These are phyloP conservation scores for Nicotiana obtusifolia DNA, from an alignment of 257 asterid species.

Conservation along the genomic window DNA sequence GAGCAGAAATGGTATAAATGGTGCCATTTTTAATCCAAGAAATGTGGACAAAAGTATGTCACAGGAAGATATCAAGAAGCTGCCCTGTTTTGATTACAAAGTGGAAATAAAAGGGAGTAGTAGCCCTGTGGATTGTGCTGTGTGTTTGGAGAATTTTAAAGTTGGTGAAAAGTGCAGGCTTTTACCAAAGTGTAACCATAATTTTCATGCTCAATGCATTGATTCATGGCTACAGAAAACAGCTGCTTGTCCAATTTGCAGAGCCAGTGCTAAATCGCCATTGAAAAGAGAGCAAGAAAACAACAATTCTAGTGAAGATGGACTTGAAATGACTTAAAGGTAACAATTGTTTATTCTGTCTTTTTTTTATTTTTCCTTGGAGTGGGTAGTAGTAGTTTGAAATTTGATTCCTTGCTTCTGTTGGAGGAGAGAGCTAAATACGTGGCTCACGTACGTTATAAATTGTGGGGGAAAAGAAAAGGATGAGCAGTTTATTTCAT, in stretches of 20 bases:
- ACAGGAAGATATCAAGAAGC: conserved; percentile 39
- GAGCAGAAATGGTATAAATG: background rate
- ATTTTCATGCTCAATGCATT: conserved; percentile 56
- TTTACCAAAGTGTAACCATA: conserved; percentile 46
- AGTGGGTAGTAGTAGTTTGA: background rate
- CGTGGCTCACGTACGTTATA: background rate
- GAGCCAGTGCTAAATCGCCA: conserved; percentile 28
- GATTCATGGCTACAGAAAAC: conserved; percentile 58
- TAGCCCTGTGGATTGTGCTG: conserved; percentile 38
- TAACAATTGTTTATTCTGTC: background rate
- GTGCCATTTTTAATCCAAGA: background rate
- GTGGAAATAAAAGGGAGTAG: conserved; percentile 21
- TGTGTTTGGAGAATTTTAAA: conserved; percentile 51
- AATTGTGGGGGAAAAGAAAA: background rate
- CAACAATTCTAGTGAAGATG: conserved; percentile 23
- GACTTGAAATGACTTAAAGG: conserved; percentile 22
- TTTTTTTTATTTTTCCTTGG: background rate
- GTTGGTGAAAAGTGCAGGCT: conserved; percentile 57
- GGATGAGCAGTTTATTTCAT: background rate
- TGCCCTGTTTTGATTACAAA: conserved; percentile 49
- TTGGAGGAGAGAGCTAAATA: background rate
- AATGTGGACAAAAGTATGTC: conserved; percentile 30
- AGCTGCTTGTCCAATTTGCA: conserved; percentile 61
- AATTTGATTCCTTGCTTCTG: background rate
- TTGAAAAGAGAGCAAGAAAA: conserved; percentile 7